phyloP scores from a whole-genome alignment of 2,329 filamentous ascomycete genomes.

The Tolypocladium inflatum region DNA sequence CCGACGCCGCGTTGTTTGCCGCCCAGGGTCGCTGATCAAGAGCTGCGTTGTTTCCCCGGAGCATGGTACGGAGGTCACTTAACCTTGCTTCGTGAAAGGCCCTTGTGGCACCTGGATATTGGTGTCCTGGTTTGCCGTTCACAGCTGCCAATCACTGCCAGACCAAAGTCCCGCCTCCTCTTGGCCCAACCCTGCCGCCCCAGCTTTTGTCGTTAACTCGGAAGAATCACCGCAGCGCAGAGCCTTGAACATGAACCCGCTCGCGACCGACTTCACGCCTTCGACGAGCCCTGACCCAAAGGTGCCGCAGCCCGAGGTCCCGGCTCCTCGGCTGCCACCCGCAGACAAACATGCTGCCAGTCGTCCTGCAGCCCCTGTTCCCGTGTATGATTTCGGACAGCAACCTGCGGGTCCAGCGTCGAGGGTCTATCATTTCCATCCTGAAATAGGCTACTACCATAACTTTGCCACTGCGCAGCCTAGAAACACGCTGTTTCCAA shows the following conservation, averaged over 20 bases:
- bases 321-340: neutral
- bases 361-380: neutral
- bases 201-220: neutral
- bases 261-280: conserved; percentile 16
- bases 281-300: neutral
- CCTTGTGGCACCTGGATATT: neutral
- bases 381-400: neutral
- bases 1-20: neutral
- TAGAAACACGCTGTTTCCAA: neutral
- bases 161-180: neutral
- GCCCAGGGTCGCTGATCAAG: neutral
- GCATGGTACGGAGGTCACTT: neutral
- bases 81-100: neutral
- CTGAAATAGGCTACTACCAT: neutral
- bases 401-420: neutral
- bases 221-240: neutral
- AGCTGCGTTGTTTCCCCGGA: neutral
- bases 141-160: neutral
- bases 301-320: neutral
- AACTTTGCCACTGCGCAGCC: neutral
- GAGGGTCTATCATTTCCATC: neutral
- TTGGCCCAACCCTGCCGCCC: neutral
- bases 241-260: conserved; percentile 16
- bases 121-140: neutral
- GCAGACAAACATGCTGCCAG: neutral